Evolutionary conservation across 164 flowering plant species (phyloP).

Genomic region (Malania oleifera): DNA sequence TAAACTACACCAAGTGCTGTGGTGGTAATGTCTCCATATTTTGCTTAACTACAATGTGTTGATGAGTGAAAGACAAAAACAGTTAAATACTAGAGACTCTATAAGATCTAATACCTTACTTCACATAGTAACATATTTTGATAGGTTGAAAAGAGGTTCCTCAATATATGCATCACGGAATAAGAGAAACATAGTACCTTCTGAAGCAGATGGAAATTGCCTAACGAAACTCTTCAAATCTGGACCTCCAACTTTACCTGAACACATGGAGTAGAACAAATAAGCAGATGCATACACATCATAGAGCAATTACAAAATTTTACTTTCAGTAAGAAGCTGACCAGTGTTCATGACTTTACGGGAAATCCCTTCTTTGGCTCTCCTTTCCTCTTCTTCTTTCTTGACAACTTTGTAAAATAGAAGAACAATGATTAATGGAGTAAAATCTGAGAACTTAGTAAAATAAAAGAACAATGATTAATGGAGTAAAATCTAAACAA

Average conservation of each 20-base stretch:
- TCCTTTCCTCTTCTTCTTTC: constrained; percentile 86
- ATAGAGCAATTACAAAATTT: not conserved
- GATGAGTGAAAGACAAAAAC: no score
- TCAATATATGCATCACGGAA: not conserved
- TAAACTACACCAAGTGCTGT: no score
- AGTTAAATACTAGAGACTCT: no score
- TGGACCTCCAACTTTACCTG: constrained; percentile 77
- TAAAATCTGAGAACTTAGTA: not conserved
- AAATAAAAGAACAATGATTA: constrained; percentile 12
- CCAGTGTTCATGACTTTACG: constrained; percentile 39
- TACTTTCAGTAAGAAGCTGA: constrained; percentile 23
- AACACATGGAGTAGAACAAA: constrained; percentile 2
- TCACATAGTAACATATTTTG: not conserved
- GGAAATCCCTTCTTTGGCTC: constrained; percentile 36
- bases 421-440: constrained; percentile 10
- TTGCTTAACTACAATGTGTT: no score
- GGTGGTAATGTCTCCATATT: no score
- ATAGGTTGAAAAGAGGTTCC: not conserved
- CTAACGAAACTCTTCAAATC: constrained; percentile 78
- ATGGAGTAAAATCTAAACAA: no score
- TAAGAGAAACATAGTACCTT: constrained; percentile 38
- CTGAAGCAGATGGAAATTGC: constrained; percentile 59
- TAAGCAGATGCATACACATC: not conserved
- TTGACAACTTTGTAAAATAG: constrained; percentile 44
- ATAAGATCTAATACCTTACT: not conserved